Percentiles rank a stretch among this genome's conserved stretches.
phyloP scores from a whole-genome alignment of 495 filamentous ascomycete genomes.

The Hypoxylon fuscum region DNA sequence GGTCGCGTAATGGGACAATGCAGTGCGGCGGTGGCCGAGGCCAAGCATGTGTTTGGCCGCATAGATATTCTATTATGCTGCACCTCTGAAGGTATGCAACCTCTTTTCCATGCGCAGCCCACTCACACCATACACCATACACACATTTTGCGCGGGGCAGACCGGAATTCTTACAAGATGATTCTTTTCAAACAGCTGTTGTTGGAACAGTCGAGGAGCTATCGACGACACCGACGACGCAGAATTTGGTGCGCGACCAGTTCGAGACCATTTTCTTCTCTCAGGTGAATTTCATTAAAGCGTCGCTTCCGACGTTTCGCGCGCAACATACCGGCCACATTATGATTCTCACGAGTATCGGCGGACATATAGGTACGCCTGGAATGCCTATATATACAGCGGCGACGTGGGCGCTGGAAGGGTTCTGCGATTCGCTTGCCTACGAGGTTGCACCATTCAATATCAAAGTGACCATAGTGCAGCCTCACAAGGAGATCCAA shows the following conservation, averaged over 20 bases:
- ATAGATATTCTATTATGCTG: conserved; percentile 91
- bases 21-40: conserved; percentile 88
- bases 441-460: conserved; percentile 99
- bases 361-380: conserved; percentile 91
- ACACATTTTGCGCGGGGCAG: conserved; percentile 13
- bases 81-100: conserved; percentile 75
- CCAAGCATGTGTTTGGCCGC: conserved; percentile 81
- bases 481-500: conserved; percentile 83
- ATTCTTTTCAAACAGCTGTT: conserved; percentile 64
- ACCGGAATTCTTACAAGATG: conserved; percentile 26
- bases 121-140: no score
- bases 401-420: conserved; percentile 93
- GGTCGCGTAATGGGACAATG: conserved; percentile 66
- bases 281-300: conserved; percentile 94
- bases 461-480: conserved; percentile 93
- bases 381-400: conserved; percentile 91
- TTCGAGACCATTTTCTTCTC: conserved; percentile 96
- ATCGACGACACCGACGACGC: conserved; percentile 72
- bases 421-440: conserved; percentile 95
- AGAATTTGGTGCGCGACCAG: conserved; percentile 84
- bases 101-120: conserved; percentile 1
- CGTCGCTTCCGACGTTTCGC: conserved; percentile 81
- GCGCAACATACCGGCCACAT: conserved; percentile 84
- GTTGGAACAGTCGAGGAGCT: conserved; percentile 94
- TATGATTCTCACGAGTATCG: conserved; percentile 87